Evolutionary conservation across 2,329 filamentous ascomycete species (phyloP), one percentile per base, ranked within the genome.

Genomic region (Cercospora berteroae): DNA sequence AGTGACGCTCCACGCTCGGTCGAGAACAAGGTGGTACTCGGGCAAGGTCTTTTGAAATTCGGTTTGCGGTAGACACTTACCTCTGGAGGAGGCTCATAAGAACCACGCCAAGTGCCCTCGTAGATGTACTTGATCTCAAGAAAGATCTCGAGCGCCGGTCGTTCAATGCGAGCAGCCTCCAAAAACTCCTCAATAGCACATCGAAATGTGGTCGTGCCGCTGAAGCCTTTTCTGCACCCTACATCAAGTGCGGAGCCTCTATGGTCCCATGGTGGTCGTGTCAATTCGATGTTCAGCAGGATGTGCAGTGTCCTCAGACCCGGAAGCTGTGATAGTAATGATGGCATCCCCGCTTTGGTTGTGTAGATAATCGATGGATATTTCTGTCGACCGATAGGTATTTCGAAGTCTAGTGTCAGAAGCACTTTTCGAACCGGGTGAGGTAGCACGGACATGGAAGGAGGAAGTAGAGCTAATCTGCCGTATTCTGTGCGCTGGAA

Each of bases 181-280:
- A 70, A 25, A 3, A 67, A 57, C 25, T 70, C 68, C 18, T 62
- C 63, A 8, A 70, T 50, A 3, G 65, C 65, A 50, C 56, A 48
- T 25, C 60, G 44, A 44, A 67, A 67, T 5, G 68, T 70, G 27
- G 62, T 67, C 16, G 63, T 63, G 13, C 63, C 65, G 42, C 63
- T 67, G 42, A 67, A 70, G 29, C 68, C 68, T 56, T 70, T 67
- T 7, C 68, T 60, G 25, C 68, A 70, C 23, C 25, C 20, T 12
- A 63, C 55, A 50, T 67, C 58, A n/a, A 66, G 56, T 20, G 65
- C 63, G 7, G 59, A 63, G 10, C 63, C 50, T 48, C 58, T 60
- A 13, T 63, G 65, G 27, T 67, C 65, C 63, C 68, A 64, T 9
- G 60, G 68, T n/a, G 63, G 63, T n/a, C 55, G 55, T 2, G 55